Conservation (phyloP, 1,284 basidiomycete genomes). For the Sporisorium graminicola region DNA sequence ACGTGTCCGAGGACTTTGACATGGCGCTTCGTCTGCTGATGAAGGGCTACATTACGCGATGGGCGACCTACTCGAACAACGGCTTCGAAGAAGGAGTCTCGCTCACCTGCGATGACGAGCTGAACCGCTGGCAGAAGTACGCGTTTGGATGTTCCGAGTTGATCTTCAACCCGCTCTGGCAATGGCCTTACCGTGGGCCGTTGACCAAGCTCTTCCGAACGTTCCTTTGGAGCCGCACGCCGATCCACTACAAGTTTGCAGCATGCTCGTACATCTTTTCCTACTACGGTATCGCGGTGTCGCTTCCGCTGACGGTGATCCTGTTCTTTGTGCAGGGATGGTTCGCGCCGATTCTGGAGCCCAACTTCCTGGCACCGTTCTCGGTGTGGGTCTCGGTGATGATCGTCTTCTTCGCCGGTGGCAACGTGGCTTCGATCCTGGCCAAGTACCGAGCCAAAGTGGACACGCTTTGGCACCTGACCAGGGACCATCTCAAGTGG, state of each 20-base stretch:
- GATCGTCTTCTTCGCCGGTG: slow-evolving; percentile 80
- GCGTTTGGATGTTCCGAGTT: slow-evolving; percentile 76
- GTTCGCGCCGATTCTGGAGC: slow-evolving; percentile 77
- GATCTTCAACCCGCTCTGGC: slow-evolving; percentile 71
- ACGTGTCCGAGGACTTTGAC: too few species aligned
- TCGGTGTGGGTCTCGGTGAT: slow-evolving; percentile 82
- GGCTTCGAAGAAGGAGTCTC: too few species aligned
- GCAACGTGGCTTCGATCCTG: slow-evolving; percentile 79
- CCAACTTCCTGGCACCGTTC: slow-evolving; percentile 73
- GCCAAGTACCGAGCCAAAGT: slow-evolving; percentile 82
- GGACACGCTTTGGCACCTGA: slow-evolving; percentile 74
- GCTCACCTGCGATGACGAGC: too few species aligned
- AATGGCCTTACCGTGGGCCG: slow-evolving; percentile 81
- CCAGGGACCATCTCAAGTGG: slow-evolving; percentile 80
- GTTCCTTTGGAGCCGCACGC: slow-evolving; percentile 75
- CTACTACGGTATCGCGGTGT: slow-evolving; percentile 83
- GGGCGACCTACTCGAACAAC: too few species aligned
- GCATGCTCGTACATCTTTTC: slow-evolving; percentile 78
- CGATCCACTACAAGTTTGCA: slow-evolving; percentile 80
- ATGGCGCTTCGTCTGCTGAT: too few species aligned
- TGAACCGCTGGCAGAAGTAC: slow-evolving; percentile 63
- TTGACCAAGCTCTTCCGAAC: slow-evolving; percentile 80
- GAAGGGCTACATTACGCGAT: too few species aligned
- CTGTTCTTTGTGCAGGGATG: slow-evolving; percentile 82
- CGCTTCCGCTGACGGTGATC: slow-evolving; percentile 76